Conservation (phyloP, 768 basidiomycete genomes). For the Postia placenta region DNA sequence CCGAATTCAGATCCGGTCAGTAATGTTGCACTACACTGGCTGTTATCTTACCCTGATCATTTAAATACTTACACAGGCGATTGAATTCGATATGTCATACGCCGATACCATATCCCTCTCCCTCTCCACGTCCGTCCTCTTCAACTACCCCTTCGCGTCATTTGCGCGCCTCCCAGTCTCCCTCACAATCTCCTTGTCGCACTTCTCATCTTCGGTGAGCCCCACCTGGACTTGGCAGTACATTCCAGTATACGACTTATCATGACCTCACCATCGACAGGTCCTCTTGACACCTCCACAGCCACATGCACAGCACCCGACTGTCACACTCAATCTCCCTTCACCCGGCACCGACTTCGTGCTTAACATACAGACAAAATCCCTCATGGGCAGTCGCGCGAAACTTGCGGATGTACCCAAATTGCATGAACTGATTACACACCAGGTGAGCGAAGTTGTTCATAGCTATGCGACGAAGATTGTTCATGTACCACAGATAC, state of each 20-base stretch:
- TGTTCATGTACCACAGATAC: slow-evolving; percentile 22
- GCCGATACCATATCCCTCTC: slow-evolving; percentile 79
- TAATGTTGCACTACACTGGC: slow-evolving; percentile 2
- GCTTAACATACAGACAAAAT: slow-evolving; percentile 81
- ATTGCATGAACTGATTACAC: slow-evolving; percentile 88
- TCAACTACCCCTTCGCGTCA: slow-evolving; percentile 78
- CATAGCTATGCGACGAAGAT: slow-evolving; percentile 24
- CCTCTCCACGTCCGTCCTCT: slow-evolving; percentile 75
- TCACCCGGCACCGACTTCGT: slow-evolving; percentile 62
- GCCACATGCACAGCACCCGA: slow-evolving; percentile 45
- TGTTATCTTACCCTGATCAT: slow-evolving; percentile 8
- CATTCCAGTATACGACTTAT: background rate
- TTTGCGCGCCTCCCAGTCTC: slow-evolving; percentile 82
- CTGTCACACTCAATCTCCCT: slow-evolving; percentile 66
- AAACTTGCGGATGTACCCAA: slow-evolving; percentile 97
- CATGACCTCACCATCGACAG: slow-evolving; percentile 33
- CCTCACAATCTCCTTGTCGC: slow-evolving; percentile 69
- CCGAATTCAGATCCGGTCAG: slow-evolving; percentile 16
- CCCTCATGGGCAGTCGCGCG: slow-evolving; percentile 93
- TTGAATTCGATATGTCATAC: slow-evolving; percentile 81
- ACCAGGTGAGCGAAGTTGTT: slow-evolving; percentile 59
- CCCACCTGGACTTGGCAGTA: background rate
- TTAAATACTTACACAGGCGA: slow-evolving; percentile 43
- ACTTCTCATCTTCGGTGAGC: slow-evolving; percentile 64
- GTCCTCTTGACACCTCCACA: slow-evolving; percentile 59